Evolutionary conservation across 306 rosid species (phyloP).

Genomic region (Carpinus fangiana): DNA sequence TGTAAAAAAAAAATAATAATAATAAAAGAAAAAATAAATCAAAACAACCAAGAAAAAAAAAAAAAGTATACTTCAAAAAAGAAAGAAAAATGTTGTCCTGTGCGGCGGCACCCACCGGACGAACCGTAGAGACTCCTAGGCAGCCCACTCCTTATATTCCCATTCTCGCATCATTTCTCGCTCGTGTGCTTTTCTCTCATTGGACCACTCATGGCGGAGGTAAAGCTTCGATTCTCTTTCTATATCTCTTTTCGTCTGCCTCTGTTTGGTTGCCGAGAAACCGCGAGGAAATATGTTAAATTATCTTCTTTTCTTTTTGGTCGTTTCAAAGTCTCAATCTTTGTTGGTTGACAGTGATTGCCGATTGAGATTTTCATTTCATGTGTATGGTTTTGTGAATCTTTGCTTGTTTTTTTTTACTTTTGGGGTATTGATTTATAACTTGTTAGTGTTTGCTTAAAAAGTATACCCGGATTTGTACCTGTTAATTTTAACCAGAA

Average conservation of each 20-base stretch:
- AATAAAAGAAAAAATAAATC: not conserved
- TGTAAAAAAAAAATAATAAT: no score
- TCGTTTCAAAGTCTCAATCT: not conserved
- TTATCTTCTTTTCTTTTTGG: not conserved
- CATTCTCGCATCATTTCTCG: not conserved
- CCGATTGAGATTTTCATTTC: not conserved
- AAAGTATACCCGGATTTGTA: not conserved
- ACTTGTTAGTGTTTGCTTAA: not conserved
- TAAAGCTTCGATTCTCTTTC: constrained; percentile 21
- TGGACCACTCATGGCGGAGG: constrained; percentile 63
- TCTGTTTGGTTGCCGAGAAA: not conserved
- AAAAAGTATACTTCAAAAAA: not conserved
- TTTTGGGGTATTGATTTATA: not conserved
- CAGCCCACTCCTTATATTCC: not conserved
- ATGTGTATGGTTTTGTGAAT: not conserved
- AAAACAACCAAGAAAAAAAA: not conserved
- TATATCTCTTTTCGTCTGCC: not conserved
- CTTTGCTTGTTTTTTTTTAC: not conserved
- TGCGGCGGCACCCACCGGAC: not conserved
- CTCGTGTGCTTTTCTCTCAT: constrained; percentile 10
- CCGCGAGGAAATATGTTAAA: not conserved
- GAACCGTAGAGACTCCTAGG: not conserved
- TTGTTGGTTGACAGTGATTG: not conserved
- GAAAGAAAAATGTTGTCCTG: not conserved
- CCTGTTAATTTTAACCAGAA: not conserved